Conservation (phyloP, 495 filamentous ascomycete species). For the Xylaria nigripes region DNA sequence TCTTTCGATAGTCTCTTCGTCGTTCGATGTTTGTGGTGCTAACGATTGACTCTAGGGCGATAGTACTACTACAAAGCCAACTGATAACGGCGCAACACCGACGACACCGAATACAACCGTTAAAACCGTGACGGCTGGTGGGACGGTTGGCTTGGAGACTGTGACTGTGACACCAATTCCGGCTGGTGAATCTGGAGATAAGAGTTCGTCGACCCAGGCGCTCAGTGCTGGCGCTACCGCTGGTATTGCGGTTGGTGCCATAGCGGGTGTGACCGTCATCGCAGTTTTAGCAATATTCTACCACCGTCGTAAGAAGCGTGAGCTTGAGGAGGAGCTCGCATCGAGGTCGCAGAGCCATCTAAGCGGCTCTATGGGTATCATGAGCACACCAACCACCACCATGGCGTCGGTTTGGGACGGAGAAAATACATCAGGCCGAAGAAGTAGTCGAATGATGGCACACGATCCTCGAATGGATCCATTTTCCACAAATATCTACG, state of each 20-base stretch:
- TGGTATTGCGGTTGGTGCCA: slow-evolving; percentile 37
- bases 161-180: slow-evolving; percentile 30
- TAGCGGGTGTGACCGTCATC: slow-evolving; percentile 23
- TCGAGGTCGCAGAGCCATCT: slow-evolving; percentile 21
- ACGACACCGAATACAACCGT: slow-evolving; percentile 19
- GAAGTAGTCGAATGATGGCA: slow-evolving; percentile 44
- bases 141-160: slow-evolving; percentile 29
- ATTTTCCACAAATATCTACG: slow-evolving; percentile 39
- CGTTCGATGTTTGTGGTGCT: neutral
- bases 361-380: slow-evolving; percentile 33
- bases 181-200: slow-evolving; percentile 4
- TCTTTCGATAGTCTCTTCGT: neutral
- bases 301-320: slow-evolving; percentile 27
- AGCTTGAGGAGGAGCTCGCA: slow-evolving; percentile 15
- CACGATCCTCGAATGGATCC: slow-evolving; percentile 50
- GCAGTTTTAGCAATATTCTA: slow-evolving; percentile 22
- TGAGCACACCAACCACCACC: slow-evolving; percentile 27
- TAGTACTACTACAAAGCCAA: neutral
- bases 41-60: neutral
- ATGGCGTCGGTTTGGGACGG: slow-evolving; percentile 29
- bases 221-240: slow-evolving; percentile 30
- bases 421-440: slow-evolving; percentile 30
- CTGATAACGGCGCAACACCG: slow-evolving; percentile 2
- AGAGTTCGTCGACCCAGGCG: slow-evolving; percentile 16
- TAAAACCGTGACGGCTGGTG: slow-evolving; percentile 36